Base-by-base conservation (phyloP, 2,329 filamentous ascomycete species). In the Rachicladosporium sp. region DNA sequence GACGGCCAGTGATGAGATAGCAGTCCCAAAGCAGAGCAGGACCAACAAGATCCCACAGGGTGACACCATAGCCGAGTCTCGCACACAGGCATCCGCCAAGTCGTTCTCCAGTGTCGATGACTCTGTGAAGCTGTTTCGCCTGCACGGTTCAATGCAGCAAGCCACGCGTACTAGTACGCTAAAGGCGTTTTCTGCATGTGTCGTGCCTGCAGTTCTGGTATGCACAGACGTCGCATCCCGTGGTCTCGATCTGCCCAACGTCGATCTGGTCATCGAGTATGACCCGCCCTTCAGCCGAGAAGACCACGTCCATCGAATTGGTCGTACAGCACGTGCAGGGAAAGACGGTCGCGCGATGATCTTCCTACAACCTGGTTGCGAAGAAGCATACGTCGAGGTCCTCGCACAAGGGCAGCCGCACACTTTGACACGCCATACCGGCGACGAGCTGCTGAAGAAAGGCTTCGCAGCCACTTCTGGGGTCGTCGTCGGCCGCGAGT, bases 191-290 rank as follows among this genome's bases (percentile, higher is more conserved):
- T 98, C 9, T 93, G 98, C 53, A 91, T 98, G 57, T 88, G 91
- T 91, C 5, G 74, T 81, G 47, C 82, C 85, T 0, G 89, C 94
- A 50, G 87, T 98, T 35, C 66, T 98, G 6, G 88, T 98, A 2
- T 89, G 96, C 33, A 98, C 91, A 1, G 91, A 98, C 58, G 87
- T 98, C 39, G 91, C 91, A 10, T 91, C 91, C 13, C 76, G 91
- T 69, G 89, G 91, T 76, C 93, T 98, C 45, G 91, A 98, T 76
- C 94, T 98, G 50, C 91, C 91, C 0, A 75, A 95, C 35, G 71
- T 98, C 29, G 88, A 86, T 41, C 96, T 98, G 57, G 91, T 98
- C 43, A 89, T 98, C 68, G 96, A 98, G 68, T 98, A 93, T 62
- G 89, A 96, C 56, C 98, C 98, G 48, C 89, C 91, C 3, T 83